Percentiles rank a stretch among this genome's conserved stretches.
phyloP scores from a whole-genome alignment of 2,329 filamentous ascomycete genomes.

The Colletotrichum endophyticum region DNA sequence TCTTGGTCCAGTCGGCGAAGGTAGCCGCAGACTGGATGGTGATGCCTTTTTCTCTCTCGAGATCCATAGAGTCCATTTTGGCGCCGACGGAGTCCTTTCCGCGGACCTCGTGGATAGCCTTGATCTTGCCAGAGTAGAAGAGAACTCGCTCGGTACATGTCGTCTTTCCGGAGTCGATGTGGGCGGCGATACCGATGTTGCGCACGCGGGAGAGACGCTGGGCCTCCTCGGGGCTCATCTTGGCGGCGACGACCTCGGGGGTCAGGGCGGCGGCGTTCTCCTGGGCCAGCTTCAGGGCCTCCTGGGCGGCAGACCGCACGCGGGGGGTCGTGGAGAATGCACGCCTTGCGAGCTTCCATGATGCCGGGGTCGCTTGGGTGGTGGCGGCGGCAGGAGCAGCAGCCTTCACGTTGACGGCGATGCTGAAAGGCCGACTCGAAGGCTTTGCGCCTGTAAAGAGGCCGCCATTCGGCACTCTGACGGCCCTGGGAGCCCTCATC shows the following conservation, averaged over 20 bases:
- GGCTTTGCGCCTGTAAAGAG: slow-evolving; percentile 35
- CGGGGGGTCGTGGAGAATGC: slow-evolving; percentile 37
- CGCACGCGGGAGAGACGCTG: slow-evolving; percentile 80
- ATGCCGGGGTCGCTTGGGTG: not conserved
- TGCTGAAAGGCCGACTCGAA: slow-evolving; percentile 29
- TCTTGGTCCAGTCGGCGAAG: slow-evolving; percentile 96
- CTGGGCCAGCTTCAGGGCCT: slow-evolving; percentile 58
- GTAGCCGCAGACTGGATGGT: slow-evolving; percentile 98
- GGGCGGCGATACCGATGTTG: slow-evolving; percentile 98
- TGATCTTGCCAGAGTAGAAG: slow-evolving; percentile 97
- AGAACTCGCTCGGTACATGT: slow-evolving; percentile 95
- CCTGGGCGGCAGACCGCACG: slow-evolving; percentile 37
- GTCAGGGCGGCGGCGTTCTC: slow-evolving; percentile 58
- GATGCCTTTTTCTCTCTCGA: slow-evolving; percentile 98
- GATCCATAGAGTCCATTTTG: slow-evolving; percentile 99
- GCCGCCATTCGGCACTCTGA: slow-evolving; percentile 47
- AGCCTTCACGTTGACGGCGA: slow-evolving; percentile 26
- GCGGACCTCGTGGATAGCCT: slow-evolving; percentile 95
- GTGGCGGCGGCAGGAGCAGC: not conserved
- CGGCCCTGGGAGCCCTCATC: slow-evolving; percentile 43
- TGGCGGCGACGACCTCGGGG: slow-evolving; percentile 71
- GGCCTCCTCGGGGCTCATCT: slow-evolving; percentile 80
- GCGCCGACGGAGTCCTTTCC: slow-evolving; percentile 94
- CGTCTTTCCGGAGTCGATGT: slow-evolving; percentile 98
- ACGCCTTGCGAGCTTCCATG: slow-evolving; percentile 25